Evolutionary conservation across 2,329 filamentous ascomycete species (phyloP), one percentile per base, ranked within the genome.

Genomic region (Emmonsia crescens): DNA sequence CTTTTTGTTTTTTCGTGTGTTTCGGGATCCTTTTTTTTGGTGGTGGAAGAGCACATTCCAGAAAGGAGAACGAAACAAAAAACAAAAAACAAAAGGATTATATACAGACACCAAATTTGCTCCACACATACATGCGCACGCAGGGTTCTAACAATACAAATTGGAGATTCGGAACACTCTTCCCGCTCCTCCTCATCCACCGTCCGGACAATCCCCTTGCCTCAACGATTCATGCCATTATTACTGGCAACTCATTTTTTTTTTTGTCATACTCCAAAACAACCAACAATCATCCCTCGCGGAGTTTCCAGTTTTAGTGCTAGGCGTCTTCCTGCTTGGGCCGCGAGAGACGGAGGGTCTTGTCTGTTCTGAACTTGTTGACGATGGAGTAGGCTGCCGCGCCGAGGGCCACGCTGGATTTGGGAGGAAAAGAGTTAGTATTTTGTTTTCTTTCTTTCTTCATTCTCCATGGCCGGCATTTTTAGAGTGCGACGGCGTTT

Each of bases 301-400:
- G 40, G n/a, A 48, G 42, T 24, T 51, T 52, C 24, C 27, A 24
- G 44, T 24, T n/a, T 16, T 31, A 36, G 69, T 74, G 69, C 63
- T 72, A 69, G 67, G 67, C 73, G 65, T 73, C 72, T 70, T 76
- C 71, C 61, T 74, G 75, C 75, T 80, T 82, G 78, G 90, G 86
- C 74, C 91, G 87, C 76, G 81, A 81, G 69, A 97, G 85, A 75
- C 94, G 91, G 71, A 99, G 88, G 71, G 89, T 95, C 84, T 93
- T 93, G 83, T 99, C 94, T 70, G 87, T 85, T 66, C 85, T 75
- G 74, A 99, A 85, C 81, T 97, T 96, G 75, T 87, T 86, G 74
- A 77, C 74, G 78, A 88, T 80, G 63, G 92, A 94, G 84, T 96
- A 97, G 75, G 81, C 76, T 71, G 89, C 94, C 69, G 91, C 91